Base-by-base conservation (phyloP, 257 asterid genomes). In the Solanum peruvianum region DNA sequence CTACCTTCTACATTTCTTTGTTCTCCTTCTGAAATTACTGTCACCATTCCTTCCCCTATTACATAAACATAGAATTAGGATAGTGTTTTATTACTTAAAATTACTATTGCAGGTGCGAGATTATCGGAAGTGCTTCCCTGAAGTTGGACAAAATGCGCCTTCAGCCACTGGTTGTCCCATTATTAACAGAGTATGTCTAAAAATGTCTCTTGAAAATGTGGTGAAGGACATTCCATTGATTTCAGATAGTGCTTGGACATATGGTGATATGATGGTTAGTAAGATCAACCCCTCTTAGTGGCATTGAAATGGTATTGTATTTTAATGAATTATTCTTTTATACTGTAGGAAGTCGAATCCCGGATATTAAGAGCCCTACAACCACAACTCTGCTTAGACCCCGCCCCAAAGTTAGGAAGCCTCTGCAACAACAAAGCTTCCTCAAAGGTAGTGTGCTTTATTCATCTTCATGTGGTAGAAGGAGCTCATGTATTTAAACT, bases 261-360 rank as follows among this genome's bases (percentile, higher is more conserved):
- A 97, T 84, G 99, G 99, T 91, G 99, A 97, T 92, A 89, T 97
- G 88, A 96, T 97, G 99, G 99, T 96, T 89, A 90, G 97, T 90
- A 86, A 52, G 84, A 64, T 64, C 16, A 33, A n/a, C 86, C 45
- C 83, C 86, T 87, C 83, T 86, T 78, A 58, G 23, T 89, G 29
- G 87, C 87, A 64, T 64, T 45, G 23, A 33, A 85, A 83, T 69
- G 56, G 83, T 69, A 20, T 71, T 84, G 42, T 86, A 75, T 88
- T 88, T 90, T 87, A 87, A 66, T 73, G 62, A 27, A 49, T 87
- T 86, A 88, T 90, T 89, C 14, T 23, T 49, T 88, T 92, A 89
- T 91, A 76, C 87, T 90, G 87, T 88, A 97, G 99, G 99, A 97
- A 95, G 97, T 97, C 87, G 99, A 97, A 92, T 95, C 99, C 82